A percentile compares a stretch with the other conserved stretches of the same genome.
phyloP scores from a whole-genome alignment of 345 rosid species.

The Salix suchowensis region DNA sequence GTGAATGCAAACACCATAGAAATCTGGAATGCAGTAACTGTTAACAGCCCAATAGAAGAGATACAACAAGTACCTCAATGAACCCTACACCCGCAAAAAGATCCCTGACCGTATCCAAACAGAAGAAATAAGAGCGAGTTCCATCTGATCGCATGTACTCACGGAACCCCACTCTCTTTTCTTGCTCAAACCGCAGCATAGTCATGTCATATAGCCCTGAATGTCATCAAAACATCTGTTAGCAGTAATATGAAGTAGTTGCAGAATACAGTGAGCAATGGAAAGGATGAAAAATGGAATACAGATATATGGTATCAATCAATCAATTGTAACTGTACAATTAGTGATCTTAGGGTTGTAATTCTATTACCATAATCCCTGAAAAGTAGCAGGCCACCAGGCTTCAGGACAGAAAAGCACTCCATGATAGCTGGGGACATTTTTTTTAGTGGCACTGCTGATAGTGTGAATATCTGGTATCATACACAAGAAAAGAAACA shows the following conservation, averaged over 20 bases:
- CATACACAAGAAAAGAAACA: background rate
- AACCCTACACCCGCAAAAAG: constrained; percentile 68
- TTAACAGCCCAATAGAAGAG: background rate
- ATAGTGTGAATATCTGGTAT: constrained; percentile 77
- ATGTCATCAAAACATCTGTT: constrained; percentile 21
- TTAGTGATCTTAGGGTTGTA: background rate
- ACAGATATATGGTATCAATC: background rate
- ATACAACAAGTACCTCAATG: constrained; percentile 46
- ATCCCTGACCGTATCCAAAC: constrained; percentile 51
- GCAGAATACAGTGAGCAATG: background rate
- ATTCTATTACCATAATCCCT: constrained; percentile 78
- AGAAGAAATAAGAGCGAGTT: constrained; percentile 83
- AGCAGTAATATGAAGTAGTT: background rate
- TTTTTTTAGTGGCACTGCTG: constrained; percentile 63
- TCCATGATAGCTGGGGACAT: constrained; percentile 60
- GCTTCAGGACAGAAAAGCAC: constrained; percentile 70
- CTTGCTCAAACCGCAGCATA: constrained; percentile 76
- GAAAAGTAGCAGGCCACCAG: constrained; percentile 72
- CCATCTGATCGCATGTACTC: constrained; percentile 79
- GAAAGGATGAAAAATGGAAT: background rate
- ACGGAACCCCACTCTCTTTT: constrained; percentile 65
- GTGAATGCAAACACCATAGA: background rate
- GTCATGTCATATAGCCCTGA: constrained; percentile 93
- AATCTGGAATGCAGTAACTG: background rate
- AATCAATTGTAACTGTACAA: background rate